Evolutionary conservation across 352 stramenopile species (phyloP).

Genomic region (Globisporangium camurandrum): DNA sequence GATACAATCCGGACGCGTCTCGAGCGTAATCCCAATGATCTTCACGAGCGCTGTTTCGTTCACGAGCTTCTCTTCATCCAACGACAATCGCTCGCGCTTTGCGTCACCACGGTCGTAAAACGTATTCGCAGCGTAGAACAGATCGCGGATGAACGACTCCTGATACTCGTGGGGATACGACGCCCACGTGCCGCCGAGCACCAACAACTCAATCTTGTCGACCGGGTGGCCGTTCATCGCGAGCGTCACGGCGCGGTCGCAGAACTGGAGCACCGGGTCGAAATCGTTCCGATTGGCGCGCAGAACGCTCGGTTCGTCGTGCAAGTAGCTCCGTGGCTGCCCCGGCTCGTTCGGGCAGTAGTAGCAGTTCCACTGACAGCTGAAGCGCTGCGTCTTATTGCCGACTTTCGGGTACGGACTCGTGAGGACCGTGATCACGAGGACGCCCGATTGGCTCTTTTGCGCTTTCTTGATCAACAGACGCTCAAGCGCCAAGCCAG

Average conservation of each 20-base stretch:
- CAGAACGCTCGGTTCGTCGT: slow-evolving; percentile 89
- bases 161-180: slow-evolving; percentile 89
- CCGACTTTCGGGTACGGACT: slow-evolving; percentile 82
- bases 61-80: slow-evolving; percentile 85
- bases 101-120: slow-evolving; percentile 80
- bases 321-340: slow-evolving; percentile 89
- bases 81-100: slow-evolving; percentile 54
- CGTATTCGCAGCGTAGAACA: slow-evolving; percentile 91
- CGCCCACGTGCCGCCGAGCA: slow-evolving; percentile 89
- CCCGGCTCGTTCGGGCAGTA: slow-evolving; percentile 92
- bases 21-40: slow-evolving; percentile 89
- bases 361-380: slow-evolving; percentile 94
- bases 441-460: slow-evolving; percentile 87
- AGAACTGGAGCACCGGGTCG: slow-evolving; percentile 89
- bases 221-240: slow-evolving; percentile 90
- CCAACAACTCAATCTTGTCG: slow-evolving; percentile 90
- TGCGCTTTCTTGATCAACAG: slow-evolving; percentile 86
- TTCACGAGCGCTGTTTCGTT: slow-evolving; percentile 82
- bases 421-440: slow-evolving; percentile 90
- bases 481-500: slow-evolving; percentile 54
- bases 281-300: slow-evolving; percentile 90
- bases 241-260: slow-evolving; percentile 83
- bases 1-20: slow-evolving; percentile 89
- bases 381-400: slow-evolving; percentile 82
- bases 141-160: slow-evolving; percentile 86